phyloP scores from a whole-genome alignment of 257 asterid genomes.

The Agastache rugosa region DNA sequence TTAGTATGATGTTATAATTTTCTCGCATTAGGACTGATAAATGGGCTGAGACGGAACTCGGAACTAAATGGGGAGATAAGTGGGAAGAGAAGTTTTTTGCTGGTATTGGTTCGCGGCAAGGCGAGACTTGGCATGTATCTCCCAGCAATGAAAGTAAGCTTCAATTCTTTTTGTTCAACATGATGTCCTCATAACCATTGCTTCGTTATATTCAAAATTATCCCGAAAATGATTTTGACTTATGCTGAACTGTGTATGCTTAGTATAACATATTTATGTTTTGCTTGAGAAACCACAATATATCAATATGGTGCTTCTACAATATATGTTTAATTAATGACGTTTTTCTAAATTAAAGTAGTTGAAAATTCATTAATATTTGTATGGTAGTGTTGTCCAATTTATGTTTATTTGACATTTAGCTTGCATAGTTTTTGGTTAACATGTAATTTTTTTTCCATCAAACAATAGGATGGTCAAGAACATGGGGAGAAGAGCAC shows the following conservation, averaged over 20 bases:
- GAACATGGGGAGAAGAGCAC: conserved; percentile 99
- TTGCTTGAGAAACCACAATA: too few relatives aligned
- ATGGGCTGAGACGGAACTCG: conserved; percentile 99
- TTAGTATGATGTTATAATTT: background rate
- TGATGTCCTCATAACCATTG: too few relatives aligned
- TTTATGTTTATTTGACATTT: conserved; percentile 26
- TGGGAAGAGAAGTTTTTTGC: conserved; percentile 97
- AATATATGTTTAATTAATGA: too few relatives aligned
- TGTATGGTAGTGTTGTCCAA: background rate
- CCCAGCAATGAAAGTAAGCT: conserved; percentile 72
- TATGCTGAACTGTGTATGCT: too few relatives aligned
- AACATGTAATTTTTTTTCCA: background rate
- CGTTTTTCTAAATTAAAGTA: too few relatives aligned
- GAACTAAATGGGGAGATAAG: conserved; percentile 99
- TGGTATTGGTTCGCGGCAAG: conserved; percentile 97
- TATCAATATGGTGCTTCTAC: too few relatives aligned
- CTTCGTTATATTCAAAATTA: too few relatives aligned
- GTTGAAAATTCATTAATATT: background rate
- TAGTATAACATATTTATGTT: too few relatives aligned
- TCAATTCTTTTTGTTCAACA: background rate
- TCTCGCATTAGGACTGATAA: conserved; percentile 85
- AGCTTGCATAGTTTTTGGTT: background rate
- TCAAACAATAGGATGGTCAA: conserved; percentile 79
- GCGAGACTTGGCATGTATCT: conserved; percentile 97
- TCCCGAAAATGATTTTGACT: too few relatives aligned